phyloP scores from a whole-genome alignment of 495 filamentous ascomycete genomes.

The Hypoxylon perforatum region DNA sequence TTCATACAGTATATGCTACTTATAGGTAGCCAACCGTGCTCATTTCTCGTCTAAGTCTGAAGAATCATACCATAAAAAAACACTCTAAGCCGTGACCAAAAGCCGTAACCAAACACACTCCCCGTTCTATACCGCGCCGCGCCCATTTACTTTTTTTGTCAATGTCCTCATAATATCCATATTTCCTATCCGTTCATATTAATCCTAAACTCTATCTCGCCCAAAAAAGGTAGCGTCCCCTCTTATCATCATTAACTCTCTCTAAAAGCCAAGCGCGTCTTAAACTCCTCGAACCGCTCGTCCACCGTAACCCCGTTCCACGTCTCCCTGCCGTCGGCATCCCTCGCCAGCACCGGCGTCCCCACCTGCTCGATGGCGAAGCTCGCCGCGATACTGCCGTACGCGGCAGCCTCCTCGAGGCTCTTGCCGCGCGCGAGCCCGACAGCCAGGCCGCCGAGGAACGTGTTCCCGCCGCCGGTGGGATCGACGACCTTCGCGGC shows the following conservation, averaged over 20 bases:
- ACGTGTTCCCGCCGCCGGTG: slow-evolving; percentile 95
- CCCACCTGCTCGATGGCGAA: slow-evolving; percentile 96
- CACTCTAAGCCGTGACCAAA: no score
- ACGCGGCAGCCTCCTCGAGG: slow-evolving; percentile 76
- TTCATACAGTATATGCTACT: no score
- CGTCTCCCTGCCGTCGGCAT: slow-evolving; percentile 68
- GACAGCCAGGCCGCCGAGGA: slow-evolving; percentile 84
- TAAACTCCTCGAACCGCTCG: slow-evolving; percentile 65
- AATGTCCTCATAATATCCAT: no score
- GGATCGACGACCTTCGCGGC: slow-evolving; percentile 80
- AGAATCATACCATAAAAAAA: no score
- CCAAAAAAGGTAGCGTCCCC: neutral
- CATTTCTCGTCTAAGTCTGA: no score
- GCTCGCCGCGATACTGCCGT: slow-evolving; percentile 87
- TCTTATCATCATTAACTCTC: neutral
- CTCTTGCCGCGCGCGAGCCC: slow-evolving; percentile 66
- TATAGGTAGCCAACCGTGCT: no score
- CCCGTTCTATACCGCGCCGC: no score
- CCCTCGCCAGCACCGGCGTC: slow-evolving; percentile 69
- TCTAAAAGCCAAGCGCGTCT: slow-evolving; percentile 45
- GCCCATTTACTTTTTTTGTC: no score
- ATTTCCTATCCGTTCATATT: no score
- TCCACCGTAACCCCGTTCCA: slow-evolving; percentile 78
- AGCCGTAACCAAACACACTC: no score
- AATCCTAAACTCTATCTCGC: neutral